A percentile compares a stretch with the other conserved stretches of the same genome.
Evolutionary conservation across 2,329 filamentous ascomycete species (phyloP).

Genomic region (Verticillium longisporum): DNA sequence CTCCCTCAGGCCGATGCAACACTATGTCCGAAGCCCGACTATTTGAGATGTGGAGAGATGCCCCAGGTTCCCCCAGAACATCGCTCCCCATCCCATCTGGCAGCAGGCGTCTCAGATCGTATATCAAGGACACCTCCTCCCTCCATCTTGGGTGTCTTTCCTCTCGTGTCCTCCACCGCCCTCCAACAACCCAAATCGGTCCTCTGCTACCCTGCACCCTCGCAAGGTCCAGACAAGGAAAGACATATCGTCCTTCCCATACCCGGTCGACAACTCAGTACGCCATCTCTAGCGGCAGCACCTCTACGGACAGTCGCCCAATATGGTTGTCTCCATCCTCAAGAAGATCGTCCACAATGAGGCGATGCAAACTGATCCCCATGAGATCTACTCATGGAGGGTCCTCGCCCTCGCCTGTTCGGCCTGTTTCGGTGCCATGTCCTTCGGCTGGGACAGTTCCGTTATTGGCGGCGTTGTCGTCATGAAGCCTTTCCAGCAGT

Average conservation of each 20-base stretch:
- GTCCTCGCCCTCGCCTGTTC: constrained; percentile 58
- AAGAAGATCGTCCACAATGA: constrained; percentile 44
- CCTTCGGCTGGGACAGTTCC: constrained; percentile 57
- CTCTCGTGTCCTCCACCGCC: neutral
- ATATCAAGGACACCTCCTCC: neutral
- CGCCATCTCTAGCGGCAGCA: neutral
- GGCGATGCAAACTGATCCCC: constrained; percentile 59
- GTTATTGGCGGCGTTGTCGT: constrained; percentile 62
- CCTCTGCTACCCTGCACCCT: neutral
- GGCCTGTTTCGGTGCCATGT: constrained; percentile 40
- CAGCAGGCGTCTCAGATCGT: neutral
- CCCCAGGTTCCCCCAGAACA: neutral
- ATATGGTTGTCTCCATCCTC: constrained; percentile 18
- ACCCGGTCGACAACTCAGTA: neutral
- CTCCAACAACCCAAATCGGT: neutral
- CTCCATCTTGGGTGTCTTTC: neutral
- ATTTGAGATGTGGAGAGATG: neutral
- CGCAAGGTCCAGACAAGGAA: neutral
- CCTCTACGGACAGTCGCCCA: constrained; percentile 3
- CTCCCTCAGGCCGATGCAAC: neutral
- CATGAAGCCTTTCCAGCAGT: constrained; percentile 49
- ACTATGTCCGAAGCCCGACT: neutral
- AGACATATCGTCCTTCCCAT: neutral
- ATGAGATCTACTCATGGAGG: constrained; percentile 63
- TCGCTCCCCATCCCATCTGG: neutral